Conservation (phyloP, 345 rosid species). For the Moricandia arvensis region DNA sequence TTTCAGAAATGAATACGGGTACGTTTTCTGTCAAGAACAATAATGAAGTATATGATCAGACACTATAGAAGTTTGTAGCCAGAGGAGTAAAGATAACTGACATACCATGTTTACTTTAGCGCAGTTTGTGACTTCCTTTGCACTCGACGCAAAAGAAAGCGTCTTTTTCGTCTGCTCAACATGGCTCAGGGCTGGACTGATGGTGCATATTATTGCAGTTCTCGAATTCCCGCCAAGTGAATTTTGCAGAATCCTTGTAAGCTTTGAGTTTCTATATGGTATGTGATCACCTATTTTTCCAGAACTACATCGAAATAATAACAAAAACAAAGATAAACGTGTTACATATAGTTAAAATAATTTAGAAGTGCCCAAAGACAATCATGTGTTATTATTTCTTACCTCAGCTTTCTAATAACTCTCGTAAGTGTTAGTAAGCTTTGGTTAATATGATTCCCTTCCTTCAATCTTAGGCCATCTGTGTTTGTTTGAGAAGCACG, state of each 20-base stretch:
- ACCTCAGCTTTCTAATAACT: constrained; percentile 97
- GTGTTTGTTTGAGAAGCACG: constrained; percentile 87
- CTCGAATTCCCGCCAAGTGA: constrained; percentile 98
- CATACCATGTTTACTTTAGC: constrained; percentile 93
- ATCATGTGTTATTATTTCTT: constrained; percentile 29
- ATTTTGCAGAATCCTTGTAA: constrained; percentile 89
- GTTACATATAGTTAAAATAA: constrained; percentile 6
- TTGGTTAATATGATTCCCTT: constrained; percentile 93
- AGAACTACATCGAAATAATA: constrained; percentile 55
- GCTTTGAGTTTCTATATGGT: constrained; percentile 96
- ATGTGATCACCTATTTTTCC: constrained; percentile 67
- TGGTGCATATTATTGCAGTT: constrained; percentile 92
- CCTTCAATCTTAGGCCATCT: constrained; percentile 79
- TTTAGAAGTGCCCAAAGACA: background rate
- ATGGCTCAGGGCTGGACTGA: constrained; percentile 92
- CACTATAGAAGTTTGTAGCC: no score
- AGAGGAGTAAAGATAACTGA: constrained; percentile 4
- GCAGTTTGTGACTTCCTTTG: constrained; percentile 90
- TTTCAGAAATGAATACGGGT: constrained; percentile 4
- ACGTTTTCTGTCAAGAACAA: background rate
- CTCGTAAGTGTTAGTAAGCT: constrained; percentile 90
- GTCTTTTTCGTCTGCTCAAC: constrained; percentile 92
- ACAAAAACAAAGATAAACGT: background rate
- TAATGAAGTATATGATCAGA: background rate
- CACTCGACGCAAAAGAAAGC: constrained; percentile 81